phyloP scores from a whole-genome alignment of 1,139 yeast species.

The Zygosaccharomyces pseudobailii region DNA sequence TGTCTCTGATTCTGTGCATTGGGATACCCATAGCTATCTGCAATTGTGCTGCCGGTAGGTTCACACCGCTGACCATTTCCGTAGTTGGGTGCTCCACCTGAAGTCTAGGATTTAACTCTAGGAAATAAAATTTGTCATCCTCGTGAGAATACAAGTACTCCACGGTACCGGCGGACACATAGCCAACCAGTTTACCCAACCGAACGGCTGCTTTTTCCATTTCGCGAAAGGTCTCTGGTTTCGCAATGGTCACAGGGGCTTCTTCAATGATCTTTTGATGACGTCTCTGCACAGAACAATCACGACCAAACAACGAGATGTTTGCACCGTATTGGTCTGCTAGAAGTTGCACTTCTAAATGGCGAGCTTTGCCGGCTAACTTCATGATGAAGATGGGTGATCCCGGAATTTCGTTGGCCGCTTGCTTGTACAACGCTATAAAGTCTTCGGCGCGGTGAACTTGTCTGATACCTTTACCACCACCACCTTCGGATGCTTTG shows the following conservation, averaged over 20 bases:
- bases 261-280: constrained; percentile 95
- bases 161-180: constrained; percentile 98
- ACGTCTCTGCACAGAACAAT: constrained; percentile 96
- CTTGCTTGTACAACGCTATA: constrained; percentile 69
- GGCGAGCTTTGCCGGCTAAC: constrained; percentile 92
- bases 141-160: constrained; percentile 92
- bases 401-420: constrained; percentile 92
- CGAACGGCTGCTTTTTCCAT: constrained; percentile 98
- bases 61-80: constrained; percentile 98
- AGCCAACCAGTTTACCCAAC: constrained; percentile 92
- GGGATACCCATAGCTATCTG: constrained; percentile 99
- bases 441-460: constrained; percentile 77
- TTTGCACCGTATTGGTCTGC: constrained; percentile 96
- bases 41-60: constrained; percentile 95
- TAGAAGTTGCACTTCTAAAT: constrained; percentile 87
- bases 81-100: constrained; percentile 99
- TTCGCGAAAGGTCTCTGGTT: constrained; percentile 71
- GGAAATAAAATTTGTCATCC: constrained; percentile 90
- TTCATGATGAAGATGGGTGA: constrained; percentile 94
- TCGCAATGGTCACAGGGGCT: constrained; percentile 94
- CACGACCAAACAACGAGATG: constrained; percentile 90
- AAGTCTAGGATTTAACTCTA: constrained; percentile 94
- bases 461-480: constrained; percentile 97
- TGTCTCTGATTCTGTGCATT: constrained; percentile 88
- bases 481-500: constrained; percentile 98